Evolutionary conservation across 1,284 basidiomycete species (phyloP), one percentile per base, ranked within the genome.

Genomic region (Leccinum huronense): DNA sequence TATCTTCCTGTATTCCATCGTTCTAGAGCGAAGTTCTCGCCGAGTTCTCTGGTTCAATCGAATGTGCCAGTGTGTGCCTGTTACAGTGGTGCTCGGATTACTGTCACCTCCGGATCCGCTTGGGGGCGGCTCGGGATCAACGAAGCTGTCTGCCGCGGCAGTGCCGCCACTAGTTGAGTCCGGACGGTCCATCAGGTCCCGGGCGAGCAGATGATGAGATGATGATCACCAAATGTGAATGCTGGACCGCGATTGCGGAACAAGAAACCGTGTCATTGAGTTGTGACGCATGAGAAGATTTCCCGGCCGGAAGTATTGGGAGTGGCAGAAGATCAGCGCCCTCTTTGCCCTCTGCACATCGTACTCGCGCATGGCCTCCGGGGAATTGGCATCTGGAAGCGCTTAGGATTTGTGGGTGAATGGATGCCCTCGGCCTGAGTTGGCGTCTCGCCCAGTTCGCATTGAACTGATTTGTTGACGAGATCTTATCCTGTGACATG

Each of bases 381-480:
- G 23, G 23, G 23, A 27, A 27, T 27, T 27, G 23, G 23, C 23
- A 65, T 72, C 73, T 13, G 69, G 68, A 38, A 76, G 68, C 14
- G 67, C 65, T 34, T 66, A 59, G 65, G 69, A 59, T 68, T 65
- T 56, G 66, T 59, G 59, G 70, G 67, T 1, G 67, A 63, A 64
- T 76, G 71, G 30, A 66, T 36, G 61, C 65, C 65, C 60, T 68
- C 64, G 23, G 23, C 23, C 58, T 72, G 75, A 10, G 75, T 71
- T 38, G 75, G 67, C 11, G 74, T 70, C 60, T 75, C 78, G 57
- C 79, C 81, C 8, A 89, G 76, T 63, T 87, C 80, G n/a, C 74
- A 42, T 81, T 72, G 63, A 89, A 87, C 59, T 82, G 78, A 66
- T 79, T 82, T 23, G 82, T 76, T 23, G 77, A 76, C 79, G 9